phyloP scores from a whole-genome alignment of 495 filamentous ascomycete species.

The Opeltia flavorubescens region DNA sequence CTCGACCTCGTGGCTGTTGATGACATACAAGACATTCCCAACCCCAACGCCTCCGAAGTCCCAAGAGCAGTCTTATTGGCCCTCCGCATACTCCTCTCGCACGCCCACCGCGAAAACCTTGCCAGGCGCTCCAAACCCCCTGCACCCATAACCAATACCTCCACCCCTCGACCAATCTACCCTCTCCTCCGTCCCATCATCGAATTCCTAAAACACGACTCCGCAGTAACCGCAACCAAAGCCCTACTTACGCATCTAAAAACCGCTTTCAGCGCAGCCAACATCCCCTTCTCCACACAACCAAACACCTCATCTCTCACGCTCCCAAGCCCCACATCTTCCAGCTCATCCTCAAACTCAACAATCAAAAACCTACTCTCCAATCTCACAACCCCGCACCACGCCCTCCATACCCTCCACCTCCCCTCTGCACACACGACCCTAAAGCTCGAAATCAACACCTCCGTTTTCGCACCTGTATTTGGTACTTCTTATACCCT shows the following conservation, averaged over 20 bases:
- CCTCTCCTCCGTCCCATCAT: constrained; percentile 51
- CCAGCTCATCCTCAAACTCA: neutral
- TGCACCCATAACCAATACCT: constrained; percentile 38
- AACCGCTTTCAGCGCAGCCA: constrained; percentile 26
- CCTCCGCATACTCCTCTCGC: constrained; percentile 55
- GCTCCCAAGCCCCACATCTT: neutral
- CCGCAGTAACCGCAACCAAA: constrained; percentile 26
- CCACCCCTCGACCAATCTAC: constrained; percentile 36
- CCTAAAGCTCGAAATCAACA: constrained; percentile 32
- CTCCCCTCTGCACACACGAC: constrained; percentile 24
- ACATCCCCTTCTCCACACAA: constrained; percentile 25
- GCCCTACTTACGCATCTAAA: constrained; percentile 25
- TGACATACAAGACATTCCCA: constrained; percentile 15
- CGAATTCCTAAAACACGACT: constrained; percentile 46
- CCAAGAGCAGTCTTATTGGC: constrained; percentile 44
- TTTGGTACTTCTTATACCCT: constrained; percentile 35
- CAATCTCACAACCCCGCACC: constrained; percentile 27
- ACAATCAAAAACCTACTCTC: constrained; percentile 26
- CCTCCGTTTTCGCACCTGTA: constrained; percentile 26
- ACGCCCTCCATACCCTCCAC: constrained; percentile 27
- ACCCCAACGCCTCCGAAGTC: constrained; percentile 22
- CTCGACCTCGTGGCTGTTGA: constrained; percentile 54
- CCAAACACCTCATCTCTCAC: constrained; percentile 13
- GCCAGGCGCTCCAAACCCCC: constrained; percentile 46
- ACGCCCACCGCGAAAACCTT: constrained; percentile 56